Evolutionary conservation across 179 eudicot species (phyloP).

Genomic region (Silene noctiflora): DNA sequence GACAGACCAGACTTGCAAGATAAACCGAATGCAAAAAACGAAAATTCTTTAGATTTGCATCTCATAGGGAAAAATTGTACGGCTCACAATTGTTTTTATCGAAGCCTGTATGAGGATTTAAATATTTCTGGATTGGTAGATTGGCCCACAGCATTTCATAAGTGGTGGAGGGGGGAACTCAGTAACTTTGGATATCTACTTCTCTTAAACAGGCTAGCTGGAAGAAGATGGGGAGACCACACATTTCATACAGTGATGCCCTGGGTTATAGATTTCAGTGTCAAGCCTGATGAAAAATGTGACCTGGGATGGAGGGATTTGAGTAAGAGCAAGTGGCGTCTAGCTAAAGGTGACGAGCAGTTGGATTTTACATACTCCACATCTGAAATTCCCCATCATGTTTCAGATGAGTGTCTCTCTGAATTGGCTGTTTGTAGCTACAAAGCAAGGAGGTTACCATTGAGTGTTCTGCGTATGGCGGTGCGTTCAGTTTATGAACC

Average conservation of each 20-base stretch:
- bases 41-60: conserved; percentile 27
- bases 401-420: conserved; percentile 95
- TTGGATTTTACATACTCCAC: conserved; percentile 92
- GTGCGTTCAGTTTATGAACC: conserved; percentile 98
- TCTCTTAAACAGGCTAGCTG: conserved; percentile 74
- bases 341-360: conserved; percentile 98
- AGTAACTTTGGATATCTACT: conserved; percentile 90
- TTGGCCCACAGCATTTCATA: conserved; percentile 64
- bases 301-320: conserved; percentile 84
- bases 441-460: conserved; percentile 90
- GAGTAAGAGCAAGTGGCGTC: conserved; percentile 93
- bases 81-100: conserved; percentile 44
- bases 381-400: conserved; percentile 92
- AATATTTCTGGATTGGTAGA: conserved; percentile 44
- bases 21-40: conserved; percentile 23
- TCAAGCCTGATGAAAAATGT: conserved; percentile 61
- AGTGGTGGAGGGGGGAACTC: conserved; percentile 87
- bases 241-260: conserved; percentile 94
- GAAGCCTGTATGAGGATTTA: conserved; percentile 57
- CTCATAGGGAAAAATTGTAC: conserved; percentile 29
- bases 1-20: conserved; percentile 36
- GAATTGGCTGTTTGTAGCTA: conserved; percentile 99
- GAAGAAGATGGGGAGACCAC: conserved; percentile 98
- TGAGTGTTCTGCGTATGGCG: conserved; percentile 78
- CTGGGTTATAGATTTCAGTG: conserved; percentile 91